Percentiles rank a stretch among this genome's conserved stretches.
Evolutionary conservation across 106 monocot genomes (phyloP).

Genomic region (Platanthera zijinensis): DNA sequence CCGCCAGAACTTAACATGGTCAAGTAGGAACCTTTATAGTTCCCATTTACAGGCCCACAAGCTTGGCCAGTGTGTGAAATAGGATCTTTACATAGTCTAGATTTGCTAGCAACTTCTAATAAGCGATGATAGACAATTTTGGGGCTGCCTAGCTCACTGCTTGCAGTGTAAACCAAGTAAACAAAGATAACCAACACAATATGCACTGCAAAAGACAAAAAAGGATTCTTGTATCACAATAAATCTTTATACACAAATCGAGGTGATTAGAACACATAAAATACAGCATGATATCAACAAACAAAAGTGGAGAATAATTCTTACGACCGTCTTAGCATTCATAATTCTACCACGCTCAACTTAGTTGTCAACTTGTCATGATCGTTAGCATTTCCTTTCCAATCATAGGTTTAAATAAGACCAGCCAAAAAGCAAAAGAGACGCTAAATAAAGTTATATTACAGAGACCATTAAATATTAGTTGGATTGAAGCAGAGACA

Average conservation of each 20-base stretch:
- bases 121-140: constrained; percentile 63
- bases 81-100: constrained; percentile 49
- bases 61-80: constrained; percentile 63
- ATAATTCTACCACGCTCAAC: too few relatives aligned
- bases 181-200: constrained; percentile 80
- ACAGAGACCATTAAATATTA: too few relatives aligned
- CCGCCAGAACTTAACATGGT: constrained; percentile 97
- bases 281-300: not conserved
- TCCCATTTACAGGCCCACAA: constrained; percentile 89
- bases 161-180: constrained; percentile 76
- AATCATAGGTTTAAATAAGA: too few relatives aligned
- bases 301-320: too few relatives aligned
- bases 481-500: too few relatives aligned
- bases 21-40: constrained; percentile 79
- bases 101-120: constrained; percentile 45
- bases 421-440: too few relatives aligned
- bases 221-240: not conserved
- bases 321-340: too few relatives aligned
- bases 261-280: not conserved
- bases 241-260: not conserved
- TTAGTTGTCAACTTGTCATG: too few relatives aligned
- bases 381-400: too few relatives aligned
- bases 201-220: constrained; percentile 51
- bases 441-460: too few relatives aligned
- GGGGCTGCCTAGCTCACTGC: constrained; percentile 80